Percentiles rank a stretch among this genome's conserved stretches.
These are phyloP conservation scores for Aspergillus terreus DNA, from an alignment of 2,329 filamentous ascomycete genomes.

Conservation along the genomic window DNA sequence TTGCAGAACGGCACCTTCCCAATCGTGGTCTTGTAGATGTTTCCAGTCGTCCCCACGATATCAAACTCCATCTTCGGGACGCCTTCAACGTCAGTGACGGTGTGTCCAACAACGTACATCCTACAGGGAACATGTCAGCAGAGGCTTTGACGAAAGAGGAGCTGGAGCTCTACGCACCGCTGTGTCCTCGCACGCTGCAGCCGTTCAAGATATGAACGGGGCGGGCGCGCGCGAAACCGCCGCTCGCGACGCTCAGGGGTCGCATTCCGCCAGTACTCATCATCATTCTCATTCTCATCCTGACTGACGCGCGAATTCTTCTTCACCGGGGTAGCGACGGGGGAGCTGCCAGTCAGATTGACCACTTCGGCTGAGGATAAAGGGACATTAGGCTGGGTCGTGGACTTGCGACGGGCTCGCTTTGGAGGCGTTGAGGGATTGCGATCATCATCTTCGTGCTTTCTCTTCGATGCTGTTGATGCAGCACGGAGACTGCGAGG, in stretches of 20 bases:
- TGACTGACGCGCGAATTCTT: not conserved
- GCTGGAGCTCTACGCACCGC: conserved; percentile 23
- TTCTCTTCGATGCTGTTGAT: conserved; percentile 12
- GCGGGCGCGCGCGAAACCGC: conserved; percentile 41
- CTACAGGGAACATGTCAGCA: conserved; percentile 22
- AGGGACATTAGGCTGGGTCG: not conserved
- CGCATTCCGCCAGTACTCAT: not conserved
- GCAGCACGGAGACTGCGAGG: not conserved
- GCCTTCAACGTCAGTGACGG: conserved; percentile 41
- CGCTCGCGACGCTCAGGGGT: conserved; percentile 37
- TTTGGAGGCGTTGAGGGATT: not conserved
- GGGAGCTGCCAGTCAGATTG: conserved; percentile 14
- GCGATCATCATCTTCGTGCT: conserved; percentile 4
- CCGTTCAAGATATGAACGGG: conserved; percentile 45
- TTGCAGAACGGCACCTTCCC: conserved; percentile 50
- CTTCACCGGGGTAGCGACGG: conserved; percentile 1
- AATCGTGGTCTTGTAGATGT: conserved; percentile 59
- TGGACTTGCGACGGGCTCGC: not conserved
- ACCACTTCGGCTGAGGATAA: conserved; percentile 8
- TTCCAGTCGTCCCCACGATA: conserved; percentile 60
- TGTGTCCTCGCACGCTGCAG: conserved; percentile 49
- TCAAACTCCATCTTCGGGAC: conserved; percentile 50
- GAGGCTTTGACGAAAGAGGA: not conserved
- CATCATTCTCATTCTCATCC: not conserved
- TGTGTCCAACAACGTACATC: conserved; percentile 56